Percentiles rank a stretch among this genome's conserved stretches.
phyloP scores from a whole-genome alignment of 148 eudicot species.

The Rhododendron vialii region DNA sequence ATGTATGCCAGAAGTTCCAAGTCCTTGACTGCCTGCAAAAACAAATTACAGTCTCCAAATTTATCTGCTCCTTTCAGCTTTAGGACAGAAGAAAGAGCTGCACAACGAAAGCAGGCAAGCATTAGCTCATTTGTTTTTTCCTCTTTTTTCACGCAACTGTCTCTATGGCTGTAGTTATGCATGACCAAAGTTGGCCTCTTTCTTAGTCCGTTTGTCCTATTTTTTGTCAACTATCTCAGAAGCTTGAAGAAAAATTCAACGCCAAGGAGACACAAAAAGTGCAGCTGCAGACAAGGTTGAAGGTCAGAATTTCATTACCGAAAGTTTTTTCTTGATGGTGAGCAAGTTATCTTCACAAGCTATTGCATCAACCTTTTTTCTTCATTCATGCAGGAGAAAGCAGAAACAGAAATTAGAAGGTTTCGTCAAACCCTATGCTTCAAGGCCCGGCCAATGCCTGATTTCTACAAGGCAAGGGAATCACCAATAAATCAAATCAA shows the following conservation, averaged over 20 bases:
- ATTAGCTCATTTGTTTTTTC: not conserved
- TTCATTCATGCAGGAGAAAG: slow-evolving; percentile 54
- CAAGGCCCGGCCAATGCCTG: slow-evolving; percentile 64
- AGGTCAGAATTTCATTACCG: slow-evolving; percentile 22
- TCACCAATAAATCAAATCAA: slow-evolving; percentile 24
- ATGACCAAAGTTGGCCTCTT: not conserved
- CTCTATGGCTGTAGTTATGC: not conserved
- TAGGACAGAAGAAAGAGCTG: slow-evolving; percentile 56
- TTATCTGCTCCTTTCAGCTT: slow-evolving; percentile 37
- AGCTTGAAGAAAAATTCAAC: slow-evolving; percentile 51
- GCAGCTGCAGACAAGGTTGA: slow-evolving; percentile 38
- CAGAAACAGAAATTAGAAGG: slow-evolving; percentile 60
- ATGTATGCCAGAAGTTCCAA: slow-evolving; percentile 31
- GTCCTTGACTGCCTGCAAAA: slow-evolving; percentile 39
- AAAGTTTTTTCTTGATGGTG: not conserved
- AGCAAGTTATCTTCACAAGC: not conserved
- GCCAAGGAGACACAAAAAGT: slow-evolving; percentile 33
- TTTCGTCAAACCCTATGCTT: slow-evolving; percentile 73
- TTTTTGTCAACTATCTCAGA: slow-evolving; percentile 22
- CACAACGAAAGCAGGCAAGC: slow-evolving; percentile 54
- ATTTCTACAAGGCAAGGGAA: slow-evolving; percentile 49
- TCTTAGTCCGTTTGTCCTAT: not conserved
- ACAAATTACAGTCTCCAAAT: slow-evolving; percentile 45
- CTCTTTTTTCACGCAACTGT: not conserved
- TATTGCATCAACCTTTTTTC: not conserved